Evolutionary conservation across 768 basidiomycete genomes (phyloP).

Genomic region (Megacollybia marginata): DNA sequence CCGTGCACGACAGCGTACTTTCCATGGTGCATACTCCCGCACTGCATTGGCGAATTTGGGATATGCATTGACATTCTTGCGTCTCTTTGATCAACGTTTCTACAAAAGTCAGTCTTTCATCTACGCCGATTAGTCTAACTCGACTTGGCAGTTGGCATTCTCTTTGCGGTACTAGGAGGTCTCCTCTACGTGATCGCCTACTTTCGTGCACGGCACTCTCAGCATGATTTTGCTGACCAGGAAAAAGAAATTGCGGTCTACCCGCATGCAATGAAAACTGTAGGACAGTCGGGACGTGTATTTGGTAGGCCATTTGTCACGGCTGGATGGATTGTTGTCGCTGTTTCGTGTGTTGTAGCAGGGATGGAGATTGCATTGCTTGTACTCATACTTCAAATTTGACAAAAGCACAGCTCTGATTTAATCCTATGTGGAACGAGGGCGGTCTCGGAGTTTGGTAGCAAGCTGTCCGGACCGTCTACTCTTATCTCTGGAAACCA

Average conservation of each 20-base stretch:
- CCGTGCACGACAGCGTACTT: constrained; percentile 74
- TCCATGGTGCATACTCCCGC: constrained; percentile 75
- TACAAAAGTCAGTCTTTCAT: constrained; percentile 44
- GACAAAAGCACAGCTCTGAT: background rate
- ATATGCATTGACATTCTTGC: constrained; percentile 65
- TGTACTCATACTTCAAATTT: constrained; percentile 47
- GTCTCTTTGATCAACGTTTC: constrained; percentile 73
- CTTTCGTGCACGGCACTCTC: constrained; percentile 56
- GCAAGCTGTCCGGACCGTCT: too few species aligned
- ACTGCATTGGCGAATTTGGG: constrained; percentile 70
- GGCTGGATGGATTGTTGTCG: constrained; percentile 68
- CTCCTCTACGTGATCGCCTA: constrained; percentile 53
- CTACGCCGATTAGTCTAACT: background rate
- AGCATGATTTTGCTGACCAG: constrained; percentile 72
- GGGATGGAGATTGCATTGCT: constrained; percentile 60
- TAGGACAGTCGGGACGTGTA: constrained; percentile 52
- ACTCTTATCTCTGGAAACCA: too few species aligned
- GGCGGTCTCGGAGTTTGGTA: too few species aligned
- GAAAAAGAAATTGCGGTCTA: constrained; percentile 25
- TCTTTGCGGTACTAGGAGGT: constrained; percentile 56
- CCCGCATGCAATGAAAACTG: constrained; percentile 38
- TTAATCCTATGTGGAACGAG: too few species aligned
- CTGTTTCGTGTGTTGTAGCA: constrained; percentile 53
- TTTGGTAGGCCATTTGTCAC: constrained; percentile 77
- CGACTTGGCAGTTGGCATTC: constrained; percentile 40